These are phyloP conservation scores for Aspergillus ochraceus DNA, from an alignment of 2,329 filamentous ascomycete species.

Conservation along the genomic window DNA sequence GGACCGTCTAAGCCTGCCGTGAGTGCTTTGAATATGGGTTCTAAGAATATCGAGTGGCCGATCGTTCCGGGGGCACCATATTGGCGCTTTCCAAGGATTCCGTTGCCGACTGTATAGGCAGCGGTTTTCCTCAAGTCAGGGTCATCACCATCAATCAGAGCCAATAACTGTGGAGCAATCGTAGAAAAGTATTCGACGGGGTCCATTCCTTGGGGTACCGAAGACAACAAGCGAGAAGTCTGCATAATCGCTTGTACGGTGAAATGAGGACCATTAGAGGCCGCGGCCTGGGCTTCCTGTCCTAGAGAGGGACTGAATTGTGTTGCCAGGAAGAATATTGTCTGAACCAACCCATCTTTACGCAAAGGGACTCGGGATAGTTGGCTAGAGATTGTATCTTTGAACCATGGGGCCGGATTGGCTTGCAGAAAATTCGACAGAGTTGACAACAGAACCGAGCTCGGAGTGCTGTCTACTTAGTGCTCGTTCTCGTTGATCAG, in stretches of 20 bases:
- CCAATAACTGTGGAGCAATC: constrained; percentile 42
- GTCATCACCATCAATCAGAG: constrained; percentile 42
- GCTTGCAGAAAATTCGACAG: constrained; percentile 40
- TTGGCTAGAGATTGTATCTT: constrained; percentile 34
- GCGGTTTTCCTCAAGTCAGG: constrained; percentile 42
- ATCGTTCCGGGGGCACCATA: constrained; percentile 42
- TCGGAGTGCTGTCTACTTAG: constrained; percentile 36
- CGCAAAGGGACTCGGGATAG: constrained; percentile 43
- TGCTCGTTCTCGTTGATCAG: background rate
- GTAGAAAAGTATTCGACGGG: constrained; percentile 36
- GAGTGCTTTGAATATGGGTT: constrained; percentile 41
- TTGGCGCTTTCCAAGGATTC: constrained; percentile 42
- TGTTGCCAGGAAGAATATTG: constrained; percentile 43
- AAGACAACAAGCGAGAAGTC: constrained; percentile 42
- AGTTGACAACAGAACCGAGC: constrained; percentile 34
- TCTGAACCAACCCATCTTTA: constrained; percentile 42
- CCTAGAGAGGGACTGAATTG: constrained; percentile 43
- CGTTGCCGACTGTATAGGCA: constrained; percentile 44
- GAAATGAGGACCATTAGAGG: constrained; percentile 38
- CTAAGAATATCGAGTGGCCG: constrained; percentile 43
- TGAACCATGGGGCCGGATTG: constrained; percentile 41
- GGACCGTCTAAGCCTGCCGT: constrained; percentile 31
- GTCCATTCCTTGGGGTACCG: constrained; percentile 41
- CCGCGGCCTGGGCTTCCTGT: constrained; percentile 29
- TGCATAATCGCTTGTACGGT: constrained; percentile 48